Evolutionary conservation across 2,329 filamentous ascomycete species (phyloP), one percentile per base, ranked within the genome.

Genomic region (Neofusicoccum cordaticola): DNA sequence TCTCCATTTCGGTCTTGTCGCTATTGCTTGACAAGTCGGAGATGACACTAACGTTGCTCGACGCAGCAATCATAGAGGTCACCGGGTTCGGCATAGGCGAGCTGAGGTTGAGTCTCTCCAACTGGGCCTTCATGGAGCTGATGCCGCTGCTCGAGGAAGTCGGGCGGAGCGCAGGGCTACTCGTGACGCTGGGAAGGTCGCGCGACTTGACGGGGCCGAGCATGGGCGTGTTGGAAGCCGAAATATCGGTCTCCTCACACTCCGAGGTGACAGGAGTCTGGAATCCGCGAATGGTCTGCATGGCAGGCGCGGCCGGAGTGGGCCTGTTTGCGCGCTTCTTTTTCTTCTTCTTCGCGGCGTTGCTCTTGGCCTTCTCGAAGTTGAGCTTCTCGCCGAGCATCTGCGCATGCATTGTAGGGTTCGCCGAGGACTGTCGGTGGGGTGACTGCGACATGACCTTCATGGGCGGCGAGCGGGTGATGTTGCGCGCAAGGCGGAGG

Each of bases 81-180:
- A 70, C 62, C 79, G 75, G 71, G 82, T 85, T 71, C 81, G 83
- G 68, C 81, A 85, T 74, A 19, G 84, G 84, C 2, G 86, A 83
- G 35, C 74, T 78, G 44, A 96, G 81, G 71, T 85, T 91, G 62
- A 97, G 81, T 2, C 88, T 87, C 67, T 97, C 93, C 65, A 97
- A 83, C 73, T 95, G 90, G 75, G 89, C 83, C 74, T 92, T 92
- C 72, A 97, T 81, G 71, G 89, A 90, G 72, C 91, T 91, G 71
- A 97, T 93, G 53, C 92, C 93, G 66, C 90, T 89, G 48, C 76
- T 76, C 1, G 80, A 75, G 27, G 82, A 83, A 0, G 79, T 76
- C 6, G 85, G 81, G 66, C 83, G 78, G 41, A 83, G 74, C 27
- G 79, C 77, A n/a, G 82, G 81, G 66, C 82, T 84, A 67, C 77